phyloP scores from a whole-genome alignment of 2,329 filamentous ascomycete genomes.

The Aspergillus candidus region DNA sequence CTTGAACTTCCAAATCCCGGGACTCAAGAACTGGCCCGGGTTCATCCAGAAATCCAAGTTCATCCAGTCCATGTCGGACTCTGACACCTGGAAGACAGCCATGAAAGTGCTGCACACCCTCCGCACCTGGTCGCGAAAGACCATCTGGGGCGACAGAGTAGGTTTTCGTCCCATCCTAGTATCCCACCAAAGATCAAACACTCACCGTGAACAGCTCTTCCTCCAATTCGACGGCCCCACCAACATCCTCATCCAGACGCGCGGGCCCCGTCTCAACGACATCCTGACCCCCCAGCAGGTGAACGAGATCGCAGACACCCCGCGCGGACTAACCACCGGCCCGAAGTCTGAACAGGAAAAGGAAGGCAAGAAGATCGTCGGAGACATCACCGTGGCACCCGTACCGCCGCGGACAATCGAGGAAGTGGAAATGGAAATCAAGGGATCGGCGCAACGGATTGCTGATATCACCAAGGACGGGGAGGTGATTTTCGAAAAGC shows the following conservation, averaged over 20 bases:
- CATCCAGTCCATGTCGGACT: constrained; percentile 64
- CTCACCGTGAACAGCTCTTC: constrained; percentile 54
- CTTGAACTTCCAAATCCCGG: constrained; percentile 72
- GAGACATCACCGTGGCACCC: constrained; percentile 20
- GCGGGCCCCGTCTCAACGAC: constrained; percentile 73
- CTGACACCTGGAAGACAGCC: constrained; percentile 64
- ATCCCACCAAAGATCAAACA: constrained; percentile 1
- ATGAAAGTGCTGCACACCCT: constrained; percentile 60
- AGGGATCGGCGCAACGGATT: constrained; percentile 35
- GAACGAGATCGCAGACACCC: constrained; percentile 81
- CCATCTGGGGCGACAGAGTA: constrained; percentile 86
- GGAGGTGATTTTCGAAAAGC: constrained; percentile 57
- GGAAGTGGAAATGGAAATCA: constrained; percentile 24
- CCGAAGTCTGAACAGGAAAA: constrained; percentile 36
- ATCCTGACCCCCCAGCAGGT: constrained; percentile 71
- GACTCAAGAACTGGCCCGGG: constrained; percentile 51
- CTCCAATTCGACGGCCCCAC: constrained; percentile 81
- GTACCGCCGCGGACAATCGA: constrained; percentile 24
- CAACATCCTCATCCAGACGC: constrained; percentile 80
- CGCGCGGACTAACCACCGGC: constrained; percentile 62
- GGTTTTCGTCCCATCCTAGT: constrained; percentile 15
- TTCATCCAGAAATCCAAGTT: constrained; percentile 67
- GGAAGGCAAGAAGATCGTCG: constrained; percentile 15
- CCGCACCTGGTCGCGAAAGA: constrained; percentile 69
- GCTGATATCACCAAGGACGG: constrained; percentile 55